Conservation (phyloP, 257 asterid genomes). For the Plantago major region DNA sequence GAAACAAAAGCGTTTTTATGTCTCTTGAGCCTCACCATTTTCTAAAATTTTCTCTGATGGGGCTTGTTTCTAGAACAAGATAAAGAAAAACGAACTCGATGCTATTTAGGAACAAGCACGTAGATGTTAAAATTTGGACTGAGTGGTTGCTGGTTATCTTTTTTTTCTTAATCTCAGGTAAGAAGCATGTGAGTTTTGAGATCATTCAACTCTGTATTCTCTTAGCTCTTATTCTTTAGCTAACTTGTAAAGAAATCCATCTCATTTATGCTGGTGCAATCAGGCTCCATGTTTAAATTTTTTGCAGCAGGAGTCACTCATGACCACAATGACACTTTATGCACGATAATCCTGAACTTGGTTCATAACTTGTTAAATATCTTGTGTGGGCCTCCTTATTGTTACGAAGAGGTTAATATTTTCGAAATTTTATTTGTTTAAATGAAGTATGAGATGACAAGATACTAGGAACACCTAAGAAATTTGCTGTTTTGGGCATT, state of each 20-base stretch:
- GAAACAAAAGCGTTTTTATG: no score
- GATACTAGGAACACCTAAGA: neutral
- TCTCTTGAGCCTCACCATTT: conserved; percentile 4
- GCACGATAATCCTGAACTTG: neutral
- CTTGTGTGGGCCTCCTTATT: neutral
- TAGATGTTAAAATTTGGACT: conserved; percentile 11
- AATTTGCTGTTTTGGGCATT: no score
- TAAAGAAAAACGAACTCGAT: neutral
- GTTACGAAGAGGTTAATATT: neutral
- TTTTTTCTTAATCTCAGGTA: conserved; percentile 1
- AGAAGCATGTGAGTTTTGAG: neutral
- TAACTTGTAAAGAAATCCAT: conserved; percentile 6
- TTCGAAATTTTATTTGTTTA: neutral
- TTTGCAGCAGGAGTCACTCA: no score
- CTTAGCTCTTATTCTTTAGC: conserved; percentile 10
- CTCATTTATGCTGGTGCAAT: conserved; percentile 1
- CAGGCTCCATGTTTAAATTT: no score
- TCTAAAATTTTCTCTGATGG: neutral
- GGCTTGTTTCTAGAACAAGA: neutral
- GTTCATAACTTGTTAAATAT: neutral
- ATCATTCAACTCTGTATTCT: conserved; percentile 1
- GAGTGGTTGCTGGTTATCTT: conserved; percentile 4
- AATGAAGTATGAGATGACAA: neutral
- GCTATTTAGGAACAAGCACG: neutral
- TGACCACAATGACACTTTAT: neutral